Conservation (phyloP, 169 alveolate genomes). For the Plasmodium berghei region DNA sequence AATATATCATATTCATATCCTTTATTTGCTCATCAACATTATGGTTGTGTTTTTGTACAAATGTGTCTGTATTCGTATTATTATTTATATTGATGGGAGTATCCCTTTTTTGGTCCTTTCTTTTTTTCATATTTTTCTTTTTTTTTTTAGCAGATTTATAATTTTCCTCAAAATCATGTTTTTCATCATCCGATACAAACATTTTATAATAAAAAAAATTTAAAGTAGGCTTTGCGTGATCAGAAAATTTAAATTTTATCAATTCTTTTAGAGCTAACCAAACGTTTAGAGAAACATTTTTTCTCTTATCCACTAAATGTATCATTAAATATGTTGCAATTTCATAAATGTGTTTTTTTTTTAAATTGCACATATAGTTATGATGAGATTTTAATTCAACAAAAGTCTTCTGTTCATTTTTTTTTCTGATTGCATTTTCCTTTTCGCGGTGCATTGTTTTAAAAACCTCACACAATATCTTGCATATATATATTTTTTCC, state of each 20-base stretch:
- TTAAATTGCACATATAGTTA: background rate
- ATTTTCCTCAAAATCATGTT: too few species aligned
- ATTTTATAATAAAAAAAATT: conserved; percentile 42
- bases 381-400: too few species aligned
- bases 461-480: conserved; percentile 40
- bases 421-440: background rate
- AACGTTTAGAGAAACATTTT: conserved; percentile 13
- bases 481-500: conserved; percentile 48
- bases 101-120: conserved; percentile 12
- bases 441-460: conserved; percentile 26
- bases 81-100: background rate
- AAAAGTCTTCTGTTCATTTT: background rate
- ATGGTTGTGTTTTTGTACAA: background rate
- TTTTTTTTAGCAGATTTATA: background rate
- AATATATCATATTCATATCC: background rate
- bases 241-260: conserved; percentile 50
- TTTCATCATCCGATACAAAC: conserved; percentile 1
- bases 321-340: conserved; percentile 42
- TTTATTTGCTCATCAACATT: background rate
- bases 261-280: conserved; percentile 69
- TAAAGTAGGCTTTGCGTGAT: conserved; percentile 35
- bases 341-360: conserved; percentile 54
- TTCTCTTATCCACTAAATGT: conserved; percentile 59
- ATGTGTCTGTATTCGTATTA: background rate
- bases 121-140: background rate